These are phyloP conservation scores for Trichaptum fuscoviolaceum DNA, from an alignment of 768 basidiomycete genomes.

Conservation along the genomic window DNA sequence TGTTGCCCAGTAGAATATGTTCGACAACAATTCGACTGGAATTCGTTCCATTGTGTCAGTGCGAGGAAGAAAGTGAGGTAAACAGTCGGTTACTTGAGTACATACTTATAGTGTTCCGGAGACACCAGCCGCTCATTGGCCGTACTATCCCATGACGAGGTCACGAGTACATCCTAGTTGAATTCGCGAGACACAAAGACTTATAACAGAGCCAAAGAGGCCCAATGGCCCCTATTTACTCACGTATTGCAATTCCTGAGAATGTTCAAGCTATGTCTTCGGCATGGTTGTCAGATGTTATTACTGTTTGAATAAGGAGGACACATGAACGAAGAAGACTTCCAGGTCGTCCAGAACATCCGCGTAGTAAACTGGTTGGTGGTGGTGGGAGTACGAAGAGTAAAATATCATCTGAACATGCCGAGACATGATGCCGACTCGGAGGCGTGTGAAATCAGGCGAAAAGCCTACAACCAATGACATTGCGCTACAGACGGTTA, in stretches of 20 bases:
- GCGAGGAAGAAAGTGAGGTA: background rate
- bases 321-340: background rate
- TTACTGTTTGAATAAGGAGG: background rate
- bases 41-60: background rate
- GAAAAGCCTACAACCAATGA: too few relatives aligned
- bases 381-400: background rate
- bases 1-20: background rate
- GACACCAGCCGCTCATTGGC: background rate
- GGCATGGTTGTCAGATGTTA: background rate
- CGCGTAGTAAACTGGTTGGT: background rate
- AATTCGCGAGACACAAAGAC: background rate
- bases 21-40: background rate
- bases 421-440: too few relatives aligned
- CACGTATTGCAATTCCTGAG: background rate
- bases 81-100: background rate
- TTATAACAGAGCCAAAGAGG: background rate
- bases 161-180: background rate
- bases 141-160: background rate
- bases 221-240: background rate
- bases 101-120: background rate
- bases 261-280: background rate
- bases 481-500: too few relatives aligned
- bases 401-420: too few relatives aligned
- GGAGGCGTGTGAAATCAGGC: too few relatives aligned
- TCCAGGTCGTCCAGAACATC: background rate